phyloP scores from a whole-genome alignment of 495 filamentous ascomycete species.

The Penicillium odoratum region DNA sequence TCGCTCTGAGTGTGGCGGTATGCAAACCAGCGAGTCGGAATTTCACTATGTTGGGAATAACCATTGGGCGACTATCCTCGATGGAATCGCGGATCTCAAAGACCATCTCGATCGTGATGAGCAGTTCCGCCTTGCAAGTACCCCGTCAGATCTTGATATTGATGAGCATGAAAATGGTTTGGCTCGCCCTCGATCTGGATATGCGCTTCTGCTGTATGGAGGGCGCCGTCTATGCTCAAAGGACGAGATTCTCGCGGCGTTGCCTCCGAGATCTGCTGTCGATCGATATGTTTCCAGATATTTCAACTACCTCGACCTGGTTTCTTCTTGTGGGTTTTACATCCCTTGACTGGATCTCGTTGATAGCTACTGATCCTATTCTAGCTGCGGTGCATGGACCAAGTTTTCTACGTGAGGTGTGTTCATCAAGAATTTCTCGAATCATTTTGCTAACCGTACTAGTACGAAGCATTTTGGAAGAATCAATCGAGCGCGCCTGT shows the following conservation, averaged over 20 bases:
- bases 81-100: conserved; percentile 32
- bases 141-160: neutral
- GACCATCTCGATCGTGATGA: conserved; percentile 33
- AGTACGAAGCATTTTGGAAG: conserved; percentile 5
- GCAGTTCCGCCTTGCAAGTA: conserved; percentile 18
- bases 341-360: no score
- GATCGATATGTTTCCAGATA: neutral
- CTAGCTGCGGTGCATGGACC: neutral
- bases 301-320: neutral
- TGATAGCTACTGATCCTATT: no score
- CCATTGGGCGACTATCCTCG: conserved; percentile 34
- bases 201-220: neutral
- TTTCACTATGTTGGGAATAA: conserved; percentile 23
- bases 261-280: no score
- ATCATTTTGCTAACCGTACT: no score
- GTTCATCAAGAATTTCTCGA: no score
- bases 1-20: conserved; percentile 33
- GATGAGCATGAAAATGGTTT: no score
- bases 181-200: no score
- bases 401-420: no score
- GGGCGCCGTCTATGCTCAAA: no score
- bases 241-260: no score
- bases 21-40: conserved; percentile 27
- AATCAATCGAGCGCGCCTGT: neutral
- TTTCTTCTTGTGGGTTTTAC: no score